A percentile compares a stretch with the other conserved stretches of the same genome.
phyloP scores from a whole-genome alignment of 2,329 filamentous ascomycete species.

The Curvularia sp. region DNA sequence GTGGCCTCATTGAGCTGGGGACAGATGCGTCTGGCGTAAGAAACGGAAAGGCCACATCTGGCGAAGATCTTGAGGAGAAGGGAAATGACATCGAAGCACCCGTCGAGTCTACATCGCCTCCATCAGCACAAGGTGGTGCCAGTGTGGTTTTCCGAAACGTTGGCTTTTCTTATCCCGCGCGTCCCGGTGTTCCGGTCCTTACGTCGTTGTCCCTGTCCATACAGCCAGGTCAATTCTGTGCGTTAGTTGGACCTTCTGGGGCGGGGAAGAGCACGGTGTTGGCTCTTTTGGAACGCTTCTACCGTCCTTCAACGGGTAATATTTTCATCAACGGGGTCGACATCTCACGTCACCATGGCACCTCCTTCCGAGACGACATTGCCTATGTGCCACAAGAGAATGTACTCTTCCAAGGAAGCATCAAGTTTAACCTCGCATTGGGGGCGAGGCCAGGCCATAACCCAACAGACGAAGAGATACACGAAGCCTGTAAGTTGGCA shows the following conservation, averaged over 20 bases:
- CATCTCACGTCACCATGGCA: constrained; percentile 50
- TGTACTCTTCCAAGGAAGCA: constrained; percentile 56
- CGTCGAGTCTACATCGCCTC: constrained; percentile 57
- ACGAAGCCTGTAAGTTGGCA: constrained; percentile 70
- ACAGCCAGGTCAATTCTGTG: constrained; percentile 66
- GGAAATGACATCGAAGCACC: constrained; percentile 44
- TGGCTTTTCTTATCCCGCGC: constrained; percentile 69
- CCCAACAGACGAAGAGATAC: constrained; percentile 66
- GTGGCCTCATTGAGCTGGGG: constrained; percentile 64
- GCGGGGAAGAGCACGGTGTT: constrained; percentile 73
- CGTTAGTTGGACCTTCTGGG: constrained; percentile 70
- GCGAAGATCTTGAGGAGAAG: constrained; percentile 75
- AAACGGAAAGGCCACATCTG: constrained; percentile 88
- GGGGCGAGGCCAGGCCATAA: constrained; percentile 62
- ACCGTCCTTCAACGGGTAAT: constrained; percentile 58
- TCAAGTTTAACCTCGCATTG: constrained; percentile 57
- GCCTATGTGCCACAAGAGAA: constrained; percentile 58
- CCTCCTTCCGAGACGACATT: constrained; percentile 54
- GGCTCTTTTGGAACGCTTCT: constrained; percentile 61
- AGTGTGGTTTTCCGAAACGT: constrained; percentile 65
- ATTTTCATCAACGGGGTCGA: constrained; percentile 62
- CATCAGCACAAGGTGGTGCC: constrained; percentile 67
- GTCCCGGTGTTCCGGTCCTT: constrained; percentile 65
- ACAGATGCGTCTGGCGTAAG: constrained; percentile 45
- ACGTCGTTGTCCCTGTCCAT: constrained; percentile 64